Evolutionary conservation across 192 early-diverging fungal genomes (phyloP).

Genomic region (Martensiomyces pterosporus): DNA sequence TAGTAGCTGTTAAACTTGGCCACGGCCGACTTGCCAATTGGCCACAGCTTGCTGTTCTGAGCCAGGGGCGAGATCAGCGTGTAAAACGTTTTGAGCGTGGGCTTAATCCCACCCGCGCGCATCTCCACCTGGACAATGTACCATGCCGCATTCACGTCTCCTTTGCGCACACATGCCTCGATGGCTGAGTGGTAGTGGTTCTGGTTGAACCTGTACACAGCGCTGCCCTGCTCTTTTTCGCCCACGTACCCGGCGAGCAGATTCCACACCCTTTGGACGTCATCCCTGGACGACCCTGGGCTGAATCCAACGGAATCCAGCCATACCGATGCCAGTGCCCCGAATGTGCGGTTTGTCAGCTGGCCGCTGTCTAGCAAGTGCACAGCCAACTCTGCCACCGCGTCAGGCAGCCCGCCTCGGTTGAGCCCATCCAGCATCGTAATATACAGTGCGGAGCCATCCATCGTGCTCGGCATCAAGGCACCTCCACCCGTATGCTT

Average conservation of each 20-base stretch:
- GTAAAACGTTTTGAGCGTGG: conserved; percentile 29
- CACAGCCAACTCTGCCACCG: conserved; percentile 27
- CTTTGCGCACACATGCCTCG: conserved; percentile 41
- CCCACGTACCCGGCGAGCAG: conserved; percentile 10
- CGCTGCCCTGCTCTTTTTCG: conserved; percentile 1
- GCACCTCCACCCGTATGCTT: no score
- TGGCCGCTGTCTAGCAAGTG: conserved; percentile 18
- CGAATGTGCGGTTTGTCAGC: conserved; percentile 16
- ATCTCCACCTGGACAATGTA: conserved; percentile 31
- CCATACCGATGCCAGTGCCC: conserved; percentile 27
- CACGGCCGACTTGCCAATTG: conserved; percentile 37
- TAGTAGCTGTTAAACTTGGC: conserved; percentile 27
- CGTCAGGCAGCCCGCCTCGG: conserved; percentile 13
- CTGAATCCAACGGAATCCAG: conserved; percentile 27
- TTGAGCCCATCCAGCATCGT: conserved; percentile 34
- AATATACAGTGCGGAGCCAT: conserved; percentile 23
- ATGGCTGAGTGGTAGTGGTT: conserved; percentile 43
- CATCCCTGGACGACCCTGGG: conserved; percentile 10
- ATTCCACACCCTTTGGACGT: conserved; percentile 30
- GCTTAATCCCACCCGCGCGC: conserved; percentile 17
- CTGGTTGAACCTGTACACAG: conserved; percentile 14
- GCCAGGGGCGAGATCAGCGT: conserved; percentile 37
- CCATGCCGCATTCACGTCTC: conserved; percentile 40
- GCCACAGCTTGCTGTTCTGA: conserved; percentile 28
- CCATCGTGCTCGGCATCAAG: conserved; percentile 9